These are phyloP conservation scores for Gentiana dahurica DNA, from an alignment of 257 asterid species.

Conservation along the genomic window DNA sequence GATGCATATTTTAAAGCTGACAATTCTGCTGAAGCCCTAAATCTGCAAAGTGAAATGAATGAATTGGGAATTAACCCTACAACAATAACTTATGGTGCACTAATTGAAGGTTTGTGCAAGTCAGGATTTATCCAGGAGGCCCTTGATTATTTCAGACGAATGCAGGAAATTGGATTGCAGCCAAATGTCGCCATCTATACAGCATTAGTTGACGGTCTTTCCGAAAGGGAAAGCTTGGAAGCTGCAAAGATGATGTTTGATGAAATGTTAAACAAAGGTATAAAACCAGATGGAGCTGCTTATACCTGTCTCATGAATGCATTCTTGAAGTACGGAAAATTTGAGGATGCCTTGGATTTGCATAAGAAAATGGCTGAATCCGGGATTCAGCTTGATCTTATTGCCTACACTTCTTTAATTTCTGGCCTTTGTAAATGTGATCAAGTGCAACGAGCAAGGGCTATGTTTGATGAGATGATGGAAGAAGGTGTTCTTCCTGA, in stretches of 20 bases:
- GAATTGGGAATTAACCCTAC: conserved; percentile 49
- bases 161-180: conserved; percentile 41
- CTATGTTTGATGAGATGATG: conserved; percentile 62
- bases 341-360: conserved; percentile 58
- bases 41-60: conserved; percentile 60
- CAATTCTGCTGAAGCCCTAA: conserved; percentile 49
- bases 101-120: conserved; percentile 68
- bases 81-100: conserved; percentile 45
- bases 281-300: conserved; percentile 54
- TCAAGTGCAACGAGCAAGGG: conserved; percentile 51
- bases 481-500: conserved; percentile 63
- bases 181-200: conserved; percentile 70
- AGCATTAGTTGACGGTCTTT: conserved; percentile 64
- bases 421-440: conserved; percentile 63
- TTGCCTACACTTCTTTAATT: conserved; percentile 64
- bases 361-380: conserved; percentile 43
- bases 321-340: conserved; percentile 51
- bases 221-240: conserved; percentile 40
- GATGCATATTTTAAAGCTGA: conserved; percentile 76
- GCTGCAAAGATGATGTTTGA: conserved; percentile 53
- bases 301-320: conserved; percentile 69
- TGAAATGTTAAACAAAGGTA: conserved; percentile 57
- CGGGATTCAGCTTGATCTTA: conserved; percentile 70
- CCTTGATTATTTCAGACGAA: conserved; percentile 31
- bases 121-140: conserved; percentile 68